phyloP scores from a whole-genome alignment of 2,329 filamentous ascomycete genomes.

The Monosporascus sp. region DNA sequence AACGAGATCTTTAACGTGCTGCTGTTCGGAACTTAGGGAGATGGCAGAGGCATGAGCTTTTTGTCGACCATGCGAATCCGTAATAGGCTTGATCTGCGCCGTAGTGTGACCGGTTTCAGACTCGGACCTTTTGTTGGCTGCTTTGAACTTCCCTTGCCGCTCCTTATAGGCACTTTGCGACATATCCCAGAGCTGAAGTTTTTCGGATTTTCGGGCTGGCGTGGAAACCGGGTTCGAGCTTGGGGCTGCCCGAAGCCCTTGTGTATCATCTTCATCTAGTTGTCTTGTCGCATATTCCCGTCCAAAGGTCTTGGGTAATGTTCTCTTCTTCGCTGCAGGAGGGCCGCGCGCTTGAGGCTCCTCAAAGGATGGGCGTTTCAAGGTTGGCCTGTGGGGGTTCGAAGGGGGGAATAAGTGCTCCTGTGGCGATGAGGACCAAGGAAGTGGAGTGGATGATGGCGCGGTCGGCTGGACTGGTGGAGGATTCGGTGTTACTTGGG shows the following conservation, averaged over 20 bases:
- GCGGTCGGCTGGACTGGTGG: conserved; percentile 11
- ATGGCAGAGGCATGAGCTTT: conserved; percentile 46
- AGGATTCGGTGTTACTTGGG: conserved; percentile 19
- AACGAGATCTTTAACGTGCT: conserved; percentile 76
- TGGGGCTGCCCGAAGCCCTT: conserved; percentile 9
- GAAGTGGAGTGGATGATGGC: conserved; percentile 35
- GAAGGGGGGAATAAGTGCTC: conserved; percentile 40
- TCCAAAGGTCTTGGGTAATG: conserved; percentile 49
- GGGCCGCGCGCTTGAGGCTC: conserved; percentile 21
- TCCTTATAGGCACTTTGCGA: conserved; percentile 71
- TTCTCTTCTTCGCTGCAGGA: conserved; percentile 53
- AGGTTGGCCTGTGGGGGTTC: conserved; percentile 15
- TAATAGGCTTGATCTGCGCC: conserved; percentile 41
- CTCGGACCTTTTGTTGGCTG: conserved; percentile 45
- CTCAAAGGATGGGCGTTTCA: conserved; percentile 39
- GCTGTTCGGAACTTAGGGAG: conserved; percentile 80
- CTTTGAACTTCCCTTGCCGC: conserved; percentile 69
- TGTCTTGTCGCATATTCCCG: conserved; percentile 22
- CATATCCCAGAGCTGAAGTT: conserved; percentile 59
- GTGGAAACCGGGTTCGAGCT: conserved; percentile 26
- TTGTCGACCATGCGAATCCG: conserved; percentile 22
- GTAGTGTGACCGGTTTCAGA: conserved; percentile 34
- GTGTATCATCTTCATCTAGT: conserved; percentile 28
- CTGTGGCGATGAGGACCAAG: conserved; percentile 67
- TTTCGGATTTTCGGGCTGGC: conserved; percentile 29